phyloP scores from a whole-genome alignment of 441 rosid genomes.

The Populus hybrid region DNA sequence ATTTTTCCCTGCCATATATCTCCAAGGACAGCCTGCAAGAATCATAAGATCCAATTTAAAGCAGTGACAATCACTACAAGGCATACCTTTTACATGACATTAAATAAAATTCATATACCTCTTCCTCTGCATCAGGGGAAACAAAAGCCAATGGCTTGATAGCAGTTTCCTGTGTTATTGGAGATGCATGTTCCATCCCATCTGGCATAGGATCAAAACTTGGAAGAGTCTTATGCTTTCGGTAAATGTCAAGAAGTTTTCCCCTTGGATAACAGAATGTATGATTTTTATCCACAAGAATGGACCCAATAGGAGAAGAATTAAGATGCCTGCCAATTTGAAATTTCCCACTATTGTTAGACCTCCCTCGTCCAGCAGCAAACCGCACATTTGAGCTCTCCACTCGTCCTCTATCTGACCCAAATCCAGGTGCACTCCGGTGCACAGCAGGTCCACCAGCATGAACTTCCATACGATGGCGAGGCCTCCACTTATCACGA shows the following conservation, averaged over 20 bases:
- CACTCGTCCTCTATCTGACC: conserved; percentile 56
- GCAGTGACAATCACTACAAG: not conserved
- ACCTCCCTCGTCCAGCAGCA: conserved; percentile 47
- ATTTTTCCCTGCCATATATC: conserved; percentile 75
- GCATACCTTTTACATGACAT: not conserved
- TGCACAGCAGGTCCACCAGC: conserved; percentile 23
- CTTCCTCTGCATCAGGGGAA: conserved; percentile 64
- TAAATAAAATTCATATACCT: conserved; percentile 33
- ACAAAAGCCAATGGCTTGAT: conserved; percentile 73
- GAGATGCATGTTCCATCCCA: conserved; percentile 49
- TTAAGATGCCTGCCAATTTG: conserved; percentile 32
- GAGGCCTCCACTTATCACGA: no score
- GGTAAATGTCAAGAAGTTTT: no score
- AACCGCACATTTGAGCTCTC: conserved; percentile 42
- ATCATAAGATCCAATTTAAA: conserved; percentile 3
- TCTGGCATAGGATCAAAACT: conserved; percentile 36
- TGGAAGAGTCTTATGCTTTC: not conserved
- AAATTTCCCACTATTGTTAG: conserved; percentile 18
- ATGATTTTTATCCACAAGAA: conserved; percentile 23
- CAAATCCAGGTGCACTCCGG: conserved; percentile 59
- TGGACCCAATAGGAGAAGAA: conserved; percentile 23
- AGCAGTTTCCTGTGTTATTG: conserved; percentile 36
- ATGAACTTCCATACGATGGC: conserved; percentile 37
- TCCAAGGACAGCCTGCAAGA: conserved; percentile 46
- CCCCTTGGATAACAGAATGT: conserved; percentile 30